Base-by-base conservation (phyloP, 805 yeast genomes). In the Groenewaldozyma salmanticensis region DNA sequence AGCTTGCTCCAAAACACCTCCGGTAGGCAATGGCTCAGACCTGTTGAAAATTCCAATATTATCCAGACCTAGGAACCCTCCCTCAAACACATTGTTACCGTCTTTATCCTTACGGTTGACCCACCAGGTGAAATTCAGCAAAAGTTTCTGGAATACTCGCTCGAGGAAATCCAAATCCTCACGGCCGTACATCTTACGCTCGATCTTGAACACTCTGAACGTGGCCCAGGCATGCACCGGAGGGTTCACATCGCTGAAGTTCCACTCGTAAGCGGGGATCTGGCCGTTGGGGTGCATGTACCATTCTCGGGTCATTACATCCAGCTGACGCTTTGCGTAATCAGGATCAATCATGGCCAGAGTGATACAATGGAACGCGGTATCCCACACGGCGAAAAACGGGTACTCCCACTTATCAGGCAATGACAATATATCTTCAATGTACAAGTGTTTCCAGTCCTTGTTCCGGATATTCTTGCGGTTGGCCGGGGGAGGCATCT, bases 251-350 rank as follows among this genome's bases (percentile, higher is more conserved):
- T 87, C 96, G 47, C 82, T 69, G 55, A 87, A 87, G 59, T 88
- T 87, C 96, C 96, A 87, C 62, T 87, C 96, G 60, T 87, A 87
- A 11, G 96, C 95, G 0, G 96, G 96, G 49, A 86, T 76, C 62
- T 88, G 96, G n/a, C 96, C 96, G 59, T 87, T 87, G 35, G 96
- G 96, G 58, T 90, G 95, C 94, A 86, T 85, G 58, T 87, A 87
- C 96, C 96, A 87, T 62, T 87, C 96, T 56, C 95, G 72, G 22
- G 94, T 81, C 58, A 87, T 66, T 43, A 87, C 66, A 58, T 81
- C 94, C 51, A 87, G 71, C 64, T 87, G 96, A 52, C 75, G 79
- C 60, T 87, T 87, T 27, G 96, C 94, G 65, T 84, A 87, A 42
- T 75, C 85, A 1, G 95, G 95, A 60, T 87, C 96, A 55, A 87